Percentiles rank a stretch among this genome's conserved stretches.
These are phyloP conservation scores for Rhinocladiella mackenziei DNA, from an alignment of 2,329 filamentous ascomycete genomes.

Conservation along the genomic window DNA sequence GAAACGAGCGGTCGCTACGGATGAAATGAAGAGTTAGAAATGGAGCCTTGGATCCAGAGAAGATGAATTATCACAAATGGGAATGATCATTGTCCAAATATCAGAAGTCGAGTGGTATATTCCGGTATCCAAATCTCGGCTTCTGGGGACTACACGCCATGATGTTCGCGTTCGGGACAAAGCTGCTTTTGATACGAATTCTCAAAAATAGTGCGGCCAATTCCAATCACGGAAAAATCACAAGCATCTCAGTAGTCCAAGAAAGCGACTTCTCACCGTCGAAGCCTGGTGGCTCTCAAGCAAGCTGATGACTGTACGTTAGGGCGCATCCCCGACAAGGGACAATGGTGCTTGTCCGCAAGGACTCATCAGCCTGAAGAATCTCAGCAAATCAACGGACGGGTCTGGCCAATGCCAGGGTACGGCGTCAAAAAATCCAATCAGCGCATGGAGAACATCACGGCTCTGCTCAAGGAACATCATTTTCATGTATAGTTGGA, in stretches of 20 bases:
- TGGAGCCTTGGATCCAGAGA: too few species aligned
- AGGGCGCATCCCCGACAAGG: too few species aligned
- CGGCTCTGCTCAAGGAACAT: too few species aligned
- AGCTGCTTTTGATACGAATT: neutral
- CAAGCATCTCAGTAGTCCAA: neutral
- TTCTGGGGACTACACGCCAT: too few species aligned
- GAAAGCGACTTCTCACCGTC: neutral
- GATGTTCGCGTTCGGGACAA: neutral
- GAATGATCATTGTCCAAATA: too few species aligned
- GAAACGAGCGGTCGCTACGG: neutral
- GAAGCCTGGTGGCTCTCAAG: too few species aligned
- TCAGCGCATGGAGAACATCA: neutral
- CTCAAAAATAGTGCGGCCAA: neutral
- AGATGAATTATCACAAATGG: too few species aligned
- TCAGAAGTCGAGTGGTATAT: neutral
- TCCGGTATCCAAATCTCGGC: too few species aligned
- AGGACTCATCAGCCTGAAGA: neutral
- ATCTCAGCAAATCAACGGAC: neutral
- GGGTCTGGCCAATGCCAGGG: neutral
- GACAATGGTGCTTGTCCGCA: too few species aligned
- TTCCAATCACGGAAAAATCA: neutral
- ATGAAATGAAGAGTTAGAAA: neutral
- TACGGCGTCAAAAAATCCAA: neutral
- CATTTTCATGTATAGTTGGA: too few species aligned
- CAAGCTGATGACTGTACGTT: too few species aligned